A percentile compares a stretch with the other conserved stretches of the same genome.
Conservation (phyloP, 176 grass and related monocot species). For the Avena atlantica region DNA sequence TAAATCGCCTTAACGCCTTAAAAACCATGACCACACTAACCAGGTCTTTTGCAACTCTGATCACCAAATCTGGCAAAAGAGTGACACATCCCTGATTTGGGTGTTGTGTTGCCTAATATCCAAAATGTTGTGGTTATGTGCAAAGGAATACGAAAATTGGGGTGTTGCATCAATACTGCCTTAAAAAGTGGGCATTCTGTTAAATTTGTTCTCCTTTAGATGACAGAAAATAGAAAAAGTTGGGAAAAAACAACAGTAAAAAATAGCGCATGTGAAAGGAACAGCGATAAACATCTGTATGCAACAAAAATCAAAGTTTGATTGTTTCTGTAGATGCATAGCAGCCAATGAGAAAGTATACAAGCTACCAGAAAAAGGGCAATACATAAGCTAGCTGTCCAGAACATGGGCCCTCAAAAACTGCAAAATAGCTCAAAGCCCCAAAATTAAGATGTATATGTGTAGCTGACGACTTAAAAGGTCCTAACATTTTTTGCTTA, state of each 20-base stretch:
- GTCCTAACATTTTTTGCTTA: slow-evolving; percentile 4
- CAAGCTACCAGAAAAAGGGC: slow-evolving; percentile 15
- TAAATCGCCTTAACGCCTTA: too few relatives aligned
- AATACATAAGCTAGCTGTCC: slow-evolving; percentile 9
- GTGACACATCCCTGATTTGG: slow-evolving; percentile 15
- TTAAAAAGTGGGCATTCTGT: background rate
- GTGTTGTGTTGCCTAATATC: slow-evolving; percentile 26
- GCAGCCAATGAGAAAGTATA: background rate
- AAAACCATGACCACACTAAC: background rate
- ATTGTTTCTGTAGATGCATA: slow-evolving; percentile 25
- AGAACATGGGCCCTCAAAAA: background rate
- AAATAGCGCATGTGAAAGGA: slow-evolving; percentile 14
- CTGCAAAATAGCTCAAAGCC: background rate
- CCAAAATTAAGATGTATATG: background rate
- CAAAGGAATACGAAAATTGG: background rate
- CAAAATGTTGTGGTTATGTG: background rate
- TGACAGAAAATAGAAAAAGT: background rate
- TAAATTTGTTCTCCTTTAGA: slow-evolving; percentile 15
- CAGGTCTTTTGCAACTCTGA: background rate
- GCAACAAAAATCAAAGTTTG: slow-evolving; percentile 19
- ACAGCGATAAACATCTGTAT: background rate
- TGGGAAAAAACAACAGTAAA: background rate
- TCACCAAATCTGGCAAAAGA: slow-evolving; percentile 5
- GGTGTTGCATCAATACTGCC: background rate
- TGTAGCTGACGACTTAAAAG: slow-evolving; percentile 16